Base-by-base conservation (phyloP, 768 basidiomycete species). In the Russula foetens region DNA sequence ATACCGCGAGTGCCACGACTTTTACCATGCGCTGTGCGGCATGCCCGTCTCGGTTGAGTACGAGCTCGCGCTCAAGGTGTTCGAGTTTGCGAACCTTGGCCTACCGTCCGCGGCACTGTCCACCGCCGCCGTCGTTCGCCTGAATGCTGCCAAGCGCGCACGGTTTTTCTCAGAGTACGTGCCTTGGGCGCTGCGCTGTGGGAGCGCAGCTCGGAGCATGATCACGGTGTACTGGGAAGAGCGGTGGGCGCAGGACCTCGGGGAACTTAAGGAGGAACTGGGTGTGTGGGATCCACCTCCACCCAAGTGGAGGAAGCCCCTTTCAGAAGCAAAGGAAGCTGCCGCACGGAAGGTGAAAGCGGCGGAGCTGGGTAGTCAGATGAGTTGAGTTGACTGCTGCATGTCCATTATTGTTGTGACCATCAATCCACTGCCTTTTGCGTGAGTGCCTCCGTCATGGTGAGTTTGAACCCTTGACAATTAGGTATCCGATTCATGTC, bases 1-100 rank as follows among this genome's bases (percentile, higher is more conserved):
- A 53, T 99, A 98, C 72, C 87, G 96, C 26, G 95, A 99, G 75
- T 96, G 90, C 64, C 97, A 99, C 73, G 96, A 99, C 74, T 88
- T 98, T 66, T 97, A 98, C 70, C 97, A 99, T 70, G 91, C 90
- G 68, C 81, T 98, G 62, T 85, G 85, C 75, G 84, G 84, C 67
- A 79, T 98, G 9, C 94, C 93, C 0, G 92, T 98, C 59, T 86
- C 86, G 62, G 88, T 96, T 68, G 83, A 89, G 59, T 91, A 88
- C 49, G 97, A 99, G 71, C 80, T 99, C 31, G 92, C 93, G 1
- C 82, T 98, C 72, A 99, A 99, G 70, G 87, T 84, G 67, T 93
- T 98, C 68, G 97, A 98, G 72, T 88, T 95, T 60, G 82, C 90
- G 29, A 98, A 99, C 73, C 79, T 97, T 67, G 85, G 88, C 15